Conservation (phyloP, 202 grass and related monocot species). For the Musa balbisiana region DNA sequence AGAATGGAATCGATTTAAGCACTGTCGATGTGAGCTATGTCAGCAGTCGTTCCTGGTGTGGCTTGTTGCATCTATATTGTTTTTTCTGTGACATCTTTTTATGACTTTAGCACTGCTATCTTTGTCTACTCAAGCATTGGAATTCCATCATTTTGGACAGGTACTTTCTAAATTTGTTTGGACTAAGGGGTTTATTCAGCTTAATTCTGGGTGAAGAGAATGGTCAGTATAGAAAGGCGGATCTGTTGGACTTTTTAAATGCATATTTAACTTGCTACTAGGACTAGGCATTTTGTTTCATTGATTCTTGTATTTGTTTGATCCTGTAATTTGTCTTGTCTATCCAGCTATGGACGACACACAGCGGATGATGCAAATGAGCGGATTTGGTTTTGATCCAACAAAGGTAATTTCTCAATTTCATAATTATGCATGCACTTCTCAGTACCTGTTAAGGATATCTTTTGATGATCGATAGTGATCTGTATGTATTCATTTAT, state of each 20-base stretch:
- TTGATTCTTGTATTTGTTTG: constrained; percentile 14
- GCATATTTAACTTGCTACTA: not conserved
- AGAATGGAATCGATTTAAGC: constrained; percentile 95
- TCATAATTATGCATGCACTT: not conserved
- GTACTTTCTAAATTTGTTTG: constrained; percentile 94
- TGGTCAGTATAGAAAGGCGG: constrained; percentile 27
- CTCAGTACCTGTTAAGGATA: not conserved
- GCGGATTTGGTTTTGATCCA: constrained; percentile 68
- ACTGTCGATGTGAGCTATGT: constrained; percentile 99
- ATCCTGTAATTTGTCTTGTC: constrained; percentile 18
- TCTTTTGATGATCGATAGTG: not conserved
- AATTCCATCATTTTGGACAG: constrained; percentile 33
- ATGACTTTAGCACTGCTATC: not conserved
- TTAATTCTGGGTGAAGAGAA: constrained; percentile 98
- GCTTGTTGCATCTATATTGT: not conserved
- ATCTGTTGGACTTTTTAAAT: not conserved
- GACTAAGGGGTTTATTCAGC: constrained; percentile 88
- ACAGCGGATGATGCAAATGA: constrained; percentile 94
- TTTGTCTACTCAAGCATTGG: not conserved
- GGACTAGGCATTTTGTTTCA: not conserved
- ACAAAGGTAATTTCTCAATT: constrained; percentile 42
- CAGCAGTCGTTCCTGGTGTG: constrained; percentile 96
- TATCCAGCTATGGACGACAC: constrained; percentile 82
- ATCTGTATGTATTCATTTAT: not conserved
- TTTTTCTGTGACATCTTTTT: not conserved